Percentiles rank a stretch among this genome's conserved stretches.
Conservation (phyloP, 345 rosid genomes). For the Bruguiera sexangula region DNA sequence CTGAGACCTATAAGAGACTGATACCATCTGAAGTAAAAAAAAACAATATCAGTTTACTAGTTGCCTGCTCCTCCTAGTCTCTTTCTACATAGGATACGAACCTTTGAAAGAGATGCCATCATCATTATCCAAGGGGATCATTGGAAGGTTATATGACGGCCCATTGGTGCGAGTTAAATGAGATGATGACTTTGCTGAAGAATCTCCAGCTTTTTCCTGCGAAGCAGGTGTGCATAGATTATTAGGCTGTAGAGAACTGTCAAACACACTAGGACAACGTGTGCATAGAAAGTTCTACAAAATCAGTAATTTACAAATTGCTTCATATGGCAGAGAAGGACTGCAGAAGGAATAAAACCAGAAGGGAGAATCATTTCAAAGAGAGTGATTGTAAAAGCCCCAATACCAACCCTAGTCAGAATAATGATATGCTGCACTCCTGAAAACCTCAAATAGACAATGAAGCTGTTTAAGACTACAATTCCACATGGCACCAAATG, state of each 20-base stretch:
- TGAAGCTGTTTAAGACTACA: neutral
- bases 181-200: conserved; percentile 63
- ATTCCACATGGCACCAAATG: neutral
- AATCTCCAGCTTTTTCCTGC: conserved; percentile 68
- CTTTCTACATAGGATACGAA: conserved; percentile 23
- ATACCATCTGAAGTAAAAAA: neutral
- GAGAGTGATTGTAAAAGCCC: neutral
- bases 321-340: no score
- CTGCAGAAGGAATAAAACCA: neutral
- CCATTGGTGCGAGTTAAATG: conserved; percentile 63
- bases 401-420: neutral
- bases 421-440: neutral
- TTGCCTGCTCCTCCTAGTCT: no score
- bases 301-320: neutral
- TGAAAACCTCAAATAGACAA: neutral
- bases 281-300: neutral
- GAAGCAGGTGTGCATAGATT: conserved; percentile 19
- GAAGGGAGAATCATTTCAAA: neutral
- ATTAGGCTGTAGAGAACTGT: conserved; percentile 4
- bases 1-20: neutral
- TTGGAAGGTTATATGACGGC: conserved; percentile 58
- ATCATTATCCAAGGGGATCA: conserved; percentile 59
- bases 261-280: neutral
- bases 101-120: conserved; percentile 76
- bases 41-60: neutral